Base-by-base conservation (phyloP, 495 filamentous ascomycete species). In the Talaromyces adpressus region DNA sequence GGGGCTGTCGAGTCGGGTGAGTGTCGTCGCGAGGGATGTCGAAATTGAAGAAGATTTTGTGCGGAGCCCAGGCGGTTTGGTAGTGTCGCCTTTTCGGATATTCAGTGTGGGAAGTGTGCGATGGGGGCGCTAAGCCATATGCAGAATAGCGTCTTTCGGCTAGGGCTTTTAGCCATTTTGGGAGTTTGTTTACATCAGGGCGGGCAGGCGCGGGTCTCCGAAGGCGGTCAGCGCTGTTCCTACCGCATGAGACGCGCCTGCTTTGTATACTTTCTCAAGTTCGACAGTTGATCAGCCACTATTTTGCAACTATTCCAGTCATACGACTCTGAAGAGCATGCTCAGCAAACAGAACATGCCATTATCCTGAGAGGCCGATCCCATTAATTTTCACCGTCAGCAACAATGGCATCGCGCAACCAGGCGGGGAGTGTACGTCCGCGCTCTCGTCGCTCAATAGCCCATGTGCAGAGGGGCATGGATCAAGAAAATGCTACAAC, bases 361-460 rank as follows among this genome's bases (percentile, higher is more conserved):
- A 49, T 20, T 20, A 18, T 49, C n/a, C 2, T 49, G 11, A 49
- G 14, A 59, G n/a, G 20, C 27, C 1, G 57, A 27, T 6, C n/a
- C 23, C 5, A n/a, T 45, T 5, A 59, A 59, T 59, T 2, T 39
- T n/a, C 25, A 29, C 56, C 12, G 23, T 27, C 59, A 45, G 18
- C 22, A 30, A 62, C 7, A 49, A 51, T 81, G 78, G 73, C 76
- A 36, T 73, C 75, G 62, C 72, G 75, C 72, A 75, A 77, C 66
- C 70, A 72, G 52, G 71, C 70, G 69, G 76, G 71, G 62, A 66
- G 72, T 20, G 61, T 71, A 65, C 79, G 81, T 45, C 71, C 68
- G 56, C 87, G 88, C 69, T 81, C 88, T 70, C 87, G 91, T 68
- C 91, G 92, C 72, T 94, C 91, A 8, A 87, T 93, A 62, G 89